Conservation (phyloP, 2,329 filamentous ascomycete genomes). For the Corniculantispora saksenae region DNA sequence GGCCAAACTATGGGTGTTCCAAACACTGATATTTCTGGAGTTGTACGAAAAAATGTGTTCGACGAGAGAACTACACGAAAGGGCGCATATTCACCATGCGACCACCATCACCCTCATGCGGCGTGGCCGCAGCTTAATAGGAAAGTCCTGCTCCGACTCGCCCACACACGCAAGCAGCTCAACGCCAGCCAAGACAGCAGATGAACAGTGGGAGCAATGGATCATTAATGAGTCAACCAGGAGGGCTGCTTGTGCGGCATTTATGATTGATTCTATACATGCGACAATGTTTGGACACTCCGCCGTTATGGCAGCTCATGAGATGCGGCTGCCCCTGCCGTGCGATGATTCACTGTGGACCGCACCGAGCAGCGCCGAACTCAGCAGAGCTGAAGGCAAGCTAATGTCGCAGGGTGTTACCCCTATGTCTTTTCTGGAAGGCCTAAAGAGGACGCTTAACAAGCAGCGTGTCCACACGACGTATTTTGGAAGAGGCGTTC, state of each 20-base stretch:
- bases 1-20: constrained; percentile 94
- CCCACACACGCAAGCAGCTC: constrained; percentile 74
- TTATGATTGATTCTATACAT: constrained; percentile 93
- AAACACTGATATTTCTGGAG: constrained; percentile 84
- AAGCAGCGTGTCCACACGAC: constrained; percentile 87
- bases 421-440: constrained; percentile 84
- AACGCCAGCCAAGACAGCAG: constrained; percentile 66
- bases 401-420: constrained; percentile 80
- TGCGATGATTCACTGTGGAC: constrained; percentile 94
- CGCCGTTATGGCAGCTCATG: constrained; percentile 94
- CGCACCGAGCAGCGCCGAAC: constrained; percentile 83
- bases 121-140: constrained; percentile 85
- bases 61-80: constrained; percentile 85
- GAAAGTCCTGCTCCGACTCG: constrained; percentile 80
- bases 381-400: constrained; percentile 78
- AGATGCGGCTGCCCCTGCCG: constrained; percentile 86
- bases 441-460: constrained; percentile 84
- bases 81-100: constrained; percentile 94
- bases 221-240: constrained; percentile 90
- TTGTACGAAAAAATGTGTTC: constrained; percentile 98
- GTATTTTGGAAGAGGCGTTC: constrained; percentile 85
- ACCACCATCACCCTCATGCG: constrained; percentile 96
- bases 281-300: constrained; percentile 98
- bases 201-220: constrained; percentile 96
- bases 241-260: constrained; percentile 88